Evolutionary conservation across 805 yeast species (phyloP), one percentile per base, ranked within the genome.

Genomic region (Yamadazyma paraphyllophila): DNA sequence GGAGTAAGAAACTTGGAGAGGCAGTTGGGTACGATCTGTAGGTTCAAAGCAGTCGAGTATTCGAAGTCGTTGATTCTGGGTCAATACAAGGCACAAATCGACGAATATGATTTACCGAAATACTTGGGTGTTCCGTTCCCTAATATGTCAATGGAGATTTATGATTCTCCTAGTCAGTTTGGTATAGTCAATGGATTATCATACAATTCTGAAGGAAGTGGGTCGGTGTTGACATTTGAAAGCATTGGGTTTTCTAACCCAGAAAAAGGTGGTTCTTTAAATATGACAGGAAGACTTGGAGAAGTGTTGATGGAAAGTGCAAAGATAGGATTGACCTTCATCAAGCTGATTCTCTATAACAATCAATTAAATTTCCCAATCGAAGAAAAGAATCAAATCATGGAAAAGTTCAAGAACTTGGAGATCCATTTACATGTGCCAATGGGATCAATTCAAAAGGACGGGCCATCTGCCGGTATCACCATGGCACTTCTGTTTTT

Each of bases 121-220:
- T 86, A 83, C 56, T 69, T 89, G 31, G 97, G 96, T 0, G 64
- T 81, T 17, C 88, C 87, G 11, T 69, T 71, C 54, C 67, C 73
- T 54, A 64, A 57, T 31, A 39, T 62, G 43, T 56, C 63, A 11
- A 61, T 63, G 27, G 75, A 69, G 35, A 58, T 60, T 27, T 49
- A 47, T 37, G 52, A 49, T 11, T 45, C 56, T 15, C 53, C 58
- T 7, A 51, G 53, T 6, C 58, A 60, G 24, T 73, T 76, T 50
- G 96, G 97, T 1, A 77, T 88, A 7, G 97, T 88, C 9, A 88
- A 88, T 60, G 97, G 97, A 0, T 69, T 90, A 48, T 88, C 96
- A 1, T 90, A 89, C 63, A 88, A 86, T 67, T 81, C 89, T 2
- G 87, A 85, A 55, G 97, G 97, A 1, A 81, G 85, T 4, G 97